Evolutionary conservation across 106 monocot genomes (phyloP), one percentile per base, ranked within the genome.

Genomic region (Platanthera guangdongensis): DNA sequence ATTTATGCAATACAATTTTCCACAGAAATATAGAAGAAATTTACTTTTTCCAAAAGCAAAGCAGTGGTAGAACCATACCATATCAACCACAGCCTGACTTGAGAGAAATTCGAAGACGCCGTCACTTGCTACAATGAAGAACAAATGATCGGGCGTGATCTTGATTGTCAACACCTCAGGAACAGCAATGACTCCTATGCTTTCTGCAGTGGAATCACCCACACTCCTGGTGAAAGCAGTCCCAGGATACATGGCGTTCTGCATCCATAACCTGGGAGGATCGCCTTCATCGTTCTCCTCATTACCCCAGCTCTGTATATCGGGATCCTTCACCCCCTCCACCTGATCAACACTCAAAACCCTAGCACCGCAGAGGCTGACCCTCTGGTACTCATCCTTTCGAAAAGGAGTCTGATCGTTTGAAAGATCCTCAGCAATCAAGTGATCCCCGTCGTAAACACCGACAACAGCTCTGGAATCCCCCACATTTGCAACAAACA

Each of bases 141-240:
- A 95, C 9, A 84, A 59, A 64, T 82, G 88, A 45, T 78, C 65
- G 1, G 85, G 84, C 8, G 88, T 74, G 57, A 95, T 90, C 80
- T 85, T 80, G n/a, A 86, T 81, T 19, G 57, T 60, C 79, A 78
- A 68, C 16, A 95, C 81, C 83, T 95, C 95, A 21, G 95, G 95
- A 16, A 80, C 86, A 2, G 92, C 95, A 0, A 80, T 77, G 49
- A 92, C 95, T 5, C 95, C 95, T 45, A 95, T 92, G 28, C 80
- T 82, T 77, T 95, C 95, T 0, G 95, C 95, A n/a, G 83, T 83
- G 5, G 82, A 68, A 54, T 95, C 95, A 6, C 95, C 95, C 8
- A 95, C 87, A 55, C 95, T 95, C 74, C 95, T 84, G 0, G 95
- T 92, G 80, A 95, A 95, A 0, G 95, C 95, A 8, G 95, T 95